phyloP scores from a whole-genome alignment of 768 basidiomycete species.

The Agrocybe pediades region DNA sequence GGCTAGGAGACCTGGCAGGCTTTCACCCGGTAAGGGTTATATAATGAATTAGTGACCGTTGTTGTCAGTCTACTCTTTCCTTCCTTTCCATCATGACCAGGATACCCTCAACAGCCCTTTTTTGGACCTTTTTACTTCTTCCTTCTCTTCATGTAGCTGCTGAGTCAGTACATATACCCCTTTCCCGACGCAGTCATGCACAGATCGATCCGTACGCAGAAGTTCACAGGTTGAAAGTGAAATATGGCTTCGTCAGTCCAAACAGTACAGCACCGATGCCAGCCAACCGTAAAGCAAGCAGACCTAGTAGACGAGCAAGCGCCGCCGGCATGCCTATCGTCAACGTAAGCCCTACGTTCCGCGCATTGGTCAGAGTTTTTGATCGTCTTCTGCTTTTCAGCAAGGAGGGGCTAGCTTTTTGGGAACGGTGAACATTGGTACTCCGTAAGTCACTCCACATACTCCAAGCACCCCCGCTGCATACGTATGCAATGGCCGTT shows the following conservation, averaged over 20 bases:
- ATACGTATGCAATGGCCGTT: too few relatives aligned
- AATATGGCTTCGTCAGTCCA: background rate
- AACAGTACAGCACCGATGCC: background rate
- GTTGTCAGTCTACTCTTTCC: background rate
- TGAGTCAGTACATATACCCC: constrained; percentile 1
- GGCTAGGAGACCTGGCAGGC: background rate
- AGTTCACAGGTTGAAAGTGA: background rate
- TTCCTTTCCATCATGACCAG: background rate
- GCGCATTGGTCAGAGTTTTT: background rate
- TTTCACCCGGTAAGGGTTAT: background rate
- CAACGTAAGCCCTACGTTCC: constrained; percentile 48
- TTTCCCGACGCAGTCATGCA: background rate
- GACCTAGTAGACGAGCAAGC: constrained; percentile 34
- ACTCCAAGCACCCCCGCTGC: background rate
- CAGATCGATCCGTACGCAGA: background rate
- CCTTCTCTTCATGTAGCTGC: background rate
- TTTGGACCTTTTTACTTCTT: background rate
- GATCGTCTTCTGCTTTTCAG: constrained; percentile 29
- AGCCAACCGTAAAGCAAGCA: background rate
- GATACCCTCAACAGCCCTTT: background rate
- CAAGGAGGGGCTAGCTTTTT: constrained; percentile 61
- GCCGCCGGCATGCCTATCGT: constrained; percentile 39
- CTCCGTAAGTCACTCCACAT: constrained; percentile 50
- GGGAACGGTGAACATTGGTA: constrained; percentile 54
- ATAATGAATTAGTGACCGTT: background rate